Conservation (phyloP, 345 rosid species). For the Eucalyptus guilfoylei region DNA sequence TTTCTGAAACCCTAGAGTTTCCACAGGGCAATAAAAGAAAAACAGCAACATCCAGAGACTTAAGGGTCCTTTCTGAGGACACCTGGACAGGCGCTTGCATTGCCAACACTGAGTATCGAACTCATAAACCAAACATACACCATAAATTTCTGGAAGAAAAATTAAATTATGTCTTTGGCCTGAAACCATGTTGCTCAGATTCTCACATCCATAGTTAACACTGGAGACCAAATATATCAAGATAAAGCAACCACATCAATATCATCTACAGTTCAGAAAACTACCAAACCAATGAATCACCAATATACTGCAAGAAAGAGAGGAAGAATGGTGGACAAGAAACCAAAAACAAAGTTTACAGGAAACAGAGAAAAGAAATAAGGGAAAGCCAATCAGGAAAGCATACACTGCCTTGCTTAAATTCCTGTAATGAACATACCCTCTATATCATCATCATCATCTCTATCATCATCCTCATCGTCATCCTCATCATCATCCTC, state of each 20-base stretch:
- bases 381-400: not conserved
- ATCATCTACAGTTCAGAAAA: not conserved
- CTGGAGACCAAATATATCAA: not conserved
- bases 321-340: not conserved
- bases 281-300: not conserved
- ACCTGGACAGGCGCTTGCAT: not conserved
- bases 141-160: not conserved
- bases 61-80: not conserved
- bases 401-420: not conserved
- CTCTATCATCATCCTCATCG: slow-evolving; percentile 52
- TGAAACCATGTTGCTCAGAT: not conserved
- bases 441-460: slow-evolving; percentile 48
- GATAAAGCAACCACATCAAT: not conserved
- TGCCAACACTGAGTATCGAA: not conserved
- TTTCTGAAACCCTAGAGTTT: not conserved
- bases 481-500: slow-evolving; percentile 63
- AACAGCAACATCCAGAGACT: not conserved
- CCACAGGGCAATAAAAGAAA: not conserved
- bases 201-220: not conserved
- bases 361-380: not conserved
- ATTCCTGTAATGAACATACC: slow-evolving; percentile 5
- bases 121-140: not conserved
- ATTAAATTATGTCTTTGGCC: not conserved
- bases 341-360: not conserved
- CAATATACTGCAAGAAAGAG: not conserved